Evolutionary conservation across 2,329 filamentous ascomycete genomes (phyloP), one percentile per base, ranked within the genome.

Genomic region (Fulvia fulva): DNA sequence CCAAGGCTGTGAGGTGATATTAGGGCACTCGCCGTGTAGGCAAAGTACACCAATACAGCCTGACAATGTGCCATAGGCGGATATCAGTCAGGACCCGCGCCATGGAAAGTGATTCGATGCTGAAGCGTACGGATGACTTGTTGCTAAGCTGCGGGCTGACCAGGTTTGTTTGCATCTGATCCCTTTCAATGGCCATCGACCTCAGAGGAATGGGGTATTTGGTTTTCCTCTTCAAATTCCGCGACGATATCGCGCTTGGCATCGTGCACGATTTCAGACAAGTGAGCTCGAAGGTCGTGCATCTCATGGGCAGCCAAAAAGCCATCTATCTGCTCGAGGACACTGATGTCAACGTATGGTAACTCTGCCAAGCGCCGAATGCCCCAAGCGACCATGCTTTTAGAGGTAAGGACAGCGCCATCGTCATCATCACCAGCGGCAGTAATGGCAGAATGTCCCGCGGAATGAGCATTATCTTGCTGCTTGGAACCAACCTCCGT

Each of bases 351-450:
- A 7, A 63, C 53, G 11, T 58, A 49, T 5, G 62, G 59, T 16
- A 64, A 44, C 41, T 64, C 58, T 5, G 62, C 54, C 25, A 68
- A 55, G 21, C 57, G 55, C 7, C 57, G 52, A 2, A 65, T 50
- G 16, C 58, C 61, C 67, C 67, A 69, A 5, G 55, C 44, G 2
- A 64, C 59, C 50, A 63, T 61, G 9, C 53, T 60, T 9, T 49
- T 41, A 14, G 60, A 59, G 11, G 53, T 53, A 9, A 54, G 2
- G 22, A 61, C 64, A 21, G 54, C n/a, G 25, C 23, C 26, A 6
- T 47, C 45, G 25, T 19, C 21, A 34, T 5, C 16, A 12, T 8
- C 21, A 23, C n/a, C 21, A 30, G 32, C 5, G 14, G 19, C 12
- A 26, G 23, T 26, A 19, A 12, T 25, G 22, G 50, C 32, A 22